Evolutionary conservation across 1,284 basidiomycete species (phyloP).

Genomic region (Apiotrichum siamense): DNA sequence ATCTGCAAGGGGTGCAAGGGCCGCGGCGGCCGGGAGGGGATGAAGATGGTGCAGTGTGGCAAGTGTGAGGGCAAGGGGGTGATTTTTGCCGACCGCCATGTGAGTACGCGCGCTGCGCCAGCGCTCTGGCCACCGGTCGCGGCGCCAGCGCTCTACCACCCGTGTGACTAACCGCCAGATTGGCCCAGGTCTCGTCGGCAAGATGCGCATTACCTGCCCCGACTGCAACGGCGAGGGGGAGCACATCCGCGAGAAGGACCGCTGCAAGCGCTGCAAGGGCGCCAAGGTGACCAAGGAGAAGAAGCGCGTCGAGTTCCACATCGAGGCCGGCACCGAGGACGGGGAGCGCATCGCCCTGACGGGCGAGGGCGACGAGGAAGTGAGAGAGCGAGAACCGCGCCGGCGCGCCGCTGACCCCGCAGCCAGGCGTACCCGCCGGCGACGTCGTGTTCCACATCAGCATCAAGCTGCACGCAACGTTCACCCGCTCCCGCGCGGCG

Average conservation of each 20-base stretch:
- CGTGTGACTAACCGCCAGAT: constrained; percentile 26
- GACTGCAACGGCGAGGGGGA: constrained; percentile 75
- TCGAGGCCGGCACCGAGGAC: constrained; percentile 84
- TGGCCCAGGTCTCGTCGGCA: constrained; percentile 47
- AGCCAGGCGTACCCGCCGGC: constrained; percentile 76
- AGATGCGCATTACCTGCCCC: constrained; percentile 57
- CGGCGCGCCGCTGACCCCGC: neutral
- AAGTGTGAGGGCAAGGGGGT: constrained; percentile 68
- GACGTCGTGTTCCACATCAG: constrained; percentile 83
- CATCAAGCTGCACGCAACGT: constrained; percentile 62
- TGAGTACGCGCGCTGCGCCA: constrained; percentile 30
- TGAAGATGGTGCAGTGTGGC: constrained; percentile 72
- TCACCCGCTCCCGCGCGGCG: constrained; percentile 44
- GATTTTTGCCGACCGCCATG: constrained; percentile 42
- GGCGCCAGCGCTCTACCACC: no score
- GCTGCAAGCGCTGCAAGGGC: constrained; percentile 95
- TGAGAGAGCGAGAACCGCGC: no score
- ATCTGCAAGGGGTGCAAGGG: constrained; percentile 77
- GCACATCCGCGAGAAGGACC: constrained; percentile 83
- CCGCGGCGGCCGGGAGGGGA: constrained; percentile 46
- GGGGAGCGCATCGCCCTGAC: constrained; percentile 77
- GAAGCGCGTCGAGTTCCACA: constrained; percentile 73
- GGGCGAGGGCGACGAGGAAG: constrained; percentile 86
- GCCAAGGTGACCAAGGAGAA: constrained; percentile 77
- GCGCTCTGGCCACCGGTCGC: neutral